phyloP scores from a whole-genome alignment of 106 monocot genomes.

The Apostasia ramifera region DNA sequence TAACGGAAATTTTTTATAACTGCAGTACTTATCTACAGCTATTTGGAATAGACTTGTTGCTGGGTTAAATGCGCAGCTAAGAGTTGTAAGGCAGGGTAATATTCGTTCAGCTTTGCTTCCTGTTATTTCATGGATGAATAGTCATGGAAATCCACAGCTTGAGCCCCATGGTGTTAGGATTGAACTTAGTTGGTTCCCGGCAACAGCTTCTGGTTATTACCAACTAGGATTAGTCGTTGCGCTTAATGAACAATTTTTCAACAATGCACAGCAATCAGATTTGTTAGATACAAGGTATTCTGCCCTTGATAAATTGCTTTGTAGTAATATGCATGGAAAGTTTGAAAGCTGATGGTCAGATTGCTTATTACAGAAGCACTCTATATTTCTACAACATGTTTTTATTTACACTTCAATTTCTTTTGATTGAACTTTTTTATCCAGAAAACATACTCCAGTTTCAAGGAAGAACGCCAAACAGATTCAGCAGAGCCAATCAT shows the following conservation, averaged over 20 bases:
- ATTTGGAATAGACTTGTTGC: constrained; percentile 79
- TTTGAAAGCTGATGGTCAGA: too few relatives aligned
- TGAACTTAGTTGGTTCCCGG: constrained; percentile 90
- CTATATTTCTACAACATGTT: too few relatives aligned
- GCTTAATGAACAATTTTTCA: constrained; percentile 36
- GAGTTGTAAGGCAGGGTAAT: constrained; percentile 50
- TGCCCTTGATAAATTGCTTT: neutral
- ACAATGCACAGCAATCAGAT: constrained; percentile 27
- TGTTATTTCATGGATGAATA: constrained; percentile 65
- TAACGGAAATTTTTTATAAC: constrained; percentile 10
- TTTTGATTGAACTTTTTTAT: neutral
- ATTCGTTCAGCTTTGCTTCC: constrained; percentile 51
- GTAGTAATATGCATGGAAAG: too few relatives aligned
- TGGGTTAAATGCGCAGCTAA: constrained; percentile 83
- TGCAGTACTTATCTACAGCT: constrained; percentile 64
- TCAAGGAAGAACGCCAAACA: constrained; percentile 20
- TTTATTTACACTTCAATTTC: neutral
- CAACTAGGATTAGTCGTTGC: constrained; percentile 69
- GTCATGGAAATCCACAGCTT: constrained; percentile 75
- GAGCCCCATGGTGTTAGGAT: constrained; percentile 52
- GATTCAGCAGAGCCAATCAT: constrained; percentile 43
- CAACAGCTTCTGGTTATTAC: constrained; percentile 90
- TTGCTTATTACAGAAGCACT: too few relatives aligned
- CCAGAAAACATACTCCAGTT: constrained; percentile 38
- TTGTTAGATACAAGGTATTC: constrained; percentile 47